Evolutionary conservation across 1,139 yeast species (phyloP), one percentile per base, ranked within the genome.

Genomic region (Williopsis jadinii): DNA sequence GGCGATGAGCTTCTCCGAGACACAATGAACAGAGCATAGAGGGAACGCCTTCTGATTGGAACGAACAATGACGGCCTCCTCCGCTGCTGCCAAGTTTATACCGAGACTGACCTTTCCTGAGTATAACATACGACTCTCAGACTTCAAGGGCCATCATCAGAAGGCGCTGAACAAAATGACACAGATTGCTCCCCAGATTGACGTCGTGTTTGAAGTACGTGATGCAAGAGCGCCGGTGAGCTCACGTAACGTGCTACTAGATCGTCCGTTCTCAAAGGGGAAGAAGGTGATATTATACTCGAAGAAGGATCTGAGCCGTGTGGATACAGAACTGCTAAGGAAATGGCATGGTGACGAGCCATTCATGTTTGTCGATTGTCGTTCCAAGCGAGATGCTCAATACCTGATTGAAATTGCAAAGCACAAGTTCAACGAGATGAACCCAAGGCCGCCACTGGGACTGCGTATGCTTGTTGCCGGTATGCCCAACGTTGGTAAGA

Each of bases 401-500:
- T 62, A 63, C 37, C 63, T 88, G 11, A 64, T 84, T 27, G 68
- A 72, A 9, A 53, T 66, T 15, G 67, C 86, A 12, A 67, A 68
- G 35, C 63, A 68, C 43, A 64, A 67, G 42, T 71, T 73, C 49
- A 48, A 60, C 28, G 49, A 55, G 3, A 68, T 78, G 71, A 61
- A 59, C 8, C 79, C 90, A 0, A 34, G 47, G 2, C 79, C 82
- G 1, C 97, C 97, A 0, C 63, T 88, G 42, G 97, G 98, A 0
- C 65, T 84, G 38, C 64, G 90, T 31, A 61, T 84, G 40, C 69
- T 90, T 68, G 77, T 92, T 38, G 80, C 84, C 10, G 98, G 98
- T 0, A 85, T 92, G 95, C 98, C 98, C 1, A 92, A 92, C 59
- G 95, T 88, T n/a, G 98, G 98, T 1, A 92, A 92, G 60, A 85